These are phyloP conservation scores for Cicer arietinum DNA, from an alignment of 306 rosid genomes.

Conservation along the genomic window DNA sequence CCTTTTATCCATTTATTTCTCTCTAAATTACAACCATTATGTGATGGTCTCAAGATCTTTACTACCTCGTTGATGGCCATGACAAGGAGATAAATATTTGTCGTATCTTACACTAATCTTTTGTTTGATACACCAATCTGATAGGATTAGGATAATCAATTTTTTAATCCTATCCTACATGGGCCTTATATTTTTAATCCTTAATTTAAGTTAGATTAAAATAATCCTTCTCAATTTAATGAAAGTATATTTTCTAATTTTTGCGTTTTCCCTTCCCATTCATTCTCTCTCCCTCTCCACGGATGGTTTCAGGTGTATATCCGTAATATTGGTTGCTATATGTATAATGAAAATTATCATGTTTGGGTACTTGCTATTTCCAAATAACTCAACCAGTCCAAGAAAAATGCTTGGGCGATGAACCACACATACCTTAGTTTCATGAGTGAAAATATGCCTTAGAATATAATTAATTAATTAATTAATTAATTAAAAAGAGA, in stretches of 20 bases:
- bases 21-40: constrained; percentile 13
- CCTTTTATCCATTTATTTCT: neutral
- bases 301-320: neutral
- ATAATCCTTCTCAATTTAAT: too few species aligned
- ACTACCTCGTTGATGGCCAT: constrained; percentile 1
- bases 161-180: too few species aligned
- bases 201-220: too few species aligned
- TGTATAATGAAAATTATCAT: neutral
- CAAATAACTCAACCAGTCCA: neutral
- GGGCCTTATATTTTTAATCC: too few species aligned
- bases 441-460: neutral
- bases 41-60: constrained; percentile 9
- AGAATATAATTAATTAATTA: neutral
- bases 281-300: neutral
- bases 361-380: constrained; percentile 1
- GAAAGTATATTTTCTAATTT: neutral
- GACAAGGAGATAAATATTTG: too few species aligned
- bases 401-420: too few species aligned
- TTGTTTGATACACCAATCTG: too few species aligned
- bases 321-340: constrained; percentile 23
- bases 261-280: neutral
- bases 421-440: too few species aligned
- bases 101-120: too few species aligned
- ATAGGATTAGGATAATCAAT: too few species aligned
- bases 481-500: neutral